Base-by-base conservation (phyloP, 805 yeast genomes). In the Metschnikowia gruessii region DNA sequence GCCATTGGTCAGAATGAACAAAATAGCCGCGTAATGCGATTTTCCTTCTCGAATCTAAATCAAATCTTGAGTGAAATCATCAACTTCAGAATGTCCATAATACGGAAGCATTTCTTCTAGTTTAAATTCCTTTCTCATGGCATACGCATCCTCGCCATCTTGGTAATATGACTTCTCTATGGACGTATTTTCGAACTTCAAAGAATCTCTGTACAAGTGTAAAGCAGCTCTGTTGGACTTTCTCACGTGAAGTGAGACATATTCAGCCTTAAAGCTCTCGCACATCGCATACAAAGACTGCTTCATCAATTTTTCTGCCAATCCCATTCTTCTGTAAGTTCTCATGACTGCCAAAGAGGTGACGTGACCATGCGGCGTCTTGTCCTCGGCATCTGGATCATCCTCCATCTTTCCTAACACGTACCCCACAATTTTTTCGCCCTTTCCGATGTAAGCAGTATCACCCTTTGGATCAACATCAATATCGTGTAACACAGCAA, bases 391-490 rank as follows among this genome's bases (percentile, higher is more conserved):
- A 11, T 80, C 83, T 29, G 91, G 90, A 59, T 90, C 96, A 64
- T 91, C 97, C 58, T 94, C 97, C 96, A 94, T 87, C 66, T 94
- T 94, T 1, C 96, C 96, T 54, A 94, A 72, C 4, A 89, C 98
- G 61, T 94, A 94, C 4, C 98, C 99, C n/a, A 94, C 95, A 29
- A 94, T 77, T 56, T 87, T 85, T 62, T 87, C 96, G 24, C 85
- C 84, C 16, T 75, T 74, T 15, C 70, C 71, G 40, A 83, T 78
- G 61, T 85, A 85, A 28, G 88, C 79, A 6, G 86, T 74, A 55
- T 82, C 87, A 19, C 81, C 77, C 53, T 81, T 82, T 3, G 77
- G 73, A 47, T 72, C 76, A 28, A 51, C 47, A 2, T 49, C 57
- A 12, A 58, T 57, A 4, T 59, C 49, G 29, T 62, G 69, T 10